Percentiles rank a stretch among this genome's conserved stretches.
phyloP scores from a whole-genome alignment of 306 rosid genomes.

The Lupinus albus region DNA sequence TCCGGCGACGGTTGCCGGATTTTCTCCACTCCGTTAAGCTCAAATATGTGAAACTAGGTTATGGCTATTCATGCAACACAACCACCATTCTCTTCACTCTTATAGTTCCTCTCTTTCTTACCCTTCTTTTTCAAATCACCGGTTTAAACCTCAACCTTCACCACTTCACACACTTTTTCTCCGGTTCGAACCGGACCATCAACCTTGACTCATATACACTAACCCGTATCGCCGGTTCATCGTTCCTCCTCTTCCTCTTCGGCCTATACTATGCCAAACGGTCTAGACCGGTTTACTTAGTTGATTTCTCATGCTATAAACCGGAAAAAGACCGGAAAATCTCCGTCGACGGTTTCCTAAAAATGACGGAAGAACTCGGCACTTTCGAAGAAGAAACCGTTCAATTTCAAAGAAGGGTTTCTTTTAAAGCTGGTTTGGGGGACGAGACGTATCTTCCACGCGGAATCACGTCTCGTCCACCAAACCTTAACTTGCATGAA shows the following conservation, averaged over 20 bases:
- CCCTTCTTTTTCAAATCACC: slow-evolving; percentile 35
- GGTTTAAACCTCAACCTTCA: slow-evolving; percentile 51
- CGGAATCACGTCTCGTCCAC: slow-evolving; percentile 66
- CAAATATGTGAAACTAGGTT: slow-evolving; percentile 80
- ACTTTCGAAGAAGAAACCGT: slow-evolving; percentile 55
- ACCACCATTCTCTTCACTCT: slow-evolving; percentile 55
- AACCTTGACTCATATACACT: slow-evolving; percentile 53
- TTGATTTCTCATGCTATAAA: slow-evolving; percentile 82
- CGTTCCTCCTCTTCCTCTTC: slow-evolving; percentile 46
- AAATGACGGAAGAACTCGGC: slow-evolving; percentile 64
- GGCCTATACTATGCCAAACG: slow-evolving; percentile 61
- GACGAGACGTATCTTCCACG: slow-evolving; percentile 63
- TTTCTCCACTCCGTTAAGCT: slow-evolving; percentile 82
- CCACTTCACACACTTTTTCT: slow-evolving; percentile 38
- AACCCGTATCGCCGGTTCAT: slow-evolving; percentile 46
- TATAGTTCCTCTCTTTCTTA: slow-evolving; percentile 32
- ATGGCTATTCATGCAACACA: slow-evolving; percentile 73
- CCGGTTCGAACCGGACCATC: slow-evolving; percentile 50
- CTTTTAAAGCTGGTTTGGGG: slow-evolving; percentile 71
- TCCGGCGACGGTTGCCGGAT: slow-evolving; percentile 77
- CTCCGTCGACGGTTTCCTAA: slow-evolving; percentile 53
- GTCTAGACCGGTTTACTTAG: slow-evolving; percentile 63
- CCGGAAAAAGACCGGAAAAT: slow-evolving; percentile 63
- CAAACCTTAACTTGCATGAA: slow-evolving; percentile 56
- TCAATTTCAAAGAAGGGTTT: slow-evolving; percentile 51